Evolutionary conservation across 768 basidiomycete genomes (phyloP), one percentile per base, ranked within the genome.

Genomic region (Hericium erinaceus): DNA sequence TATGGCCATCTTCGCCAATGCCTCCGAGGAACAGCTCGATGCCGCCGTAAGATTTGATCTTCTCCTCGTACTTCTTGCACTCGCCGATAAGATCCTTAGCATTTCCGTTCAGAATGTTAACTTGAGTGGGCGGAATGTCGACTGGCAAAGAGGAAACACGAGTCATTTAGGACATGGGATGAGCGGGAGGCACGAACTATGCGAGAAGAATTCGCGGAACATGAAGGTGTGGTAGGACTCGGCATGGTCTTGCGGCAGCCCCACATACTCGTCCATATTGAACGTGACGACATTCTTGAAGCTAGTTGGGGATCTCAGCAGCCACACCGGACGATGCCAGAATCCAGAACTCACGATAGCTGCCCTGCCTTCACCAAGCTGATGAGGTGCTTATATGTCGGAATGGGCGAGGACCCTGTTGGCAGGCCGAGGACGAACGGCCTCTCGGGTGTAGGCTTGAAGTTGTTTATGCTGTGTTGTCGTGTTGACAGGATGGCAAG

Each of bases 261-360:
- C 87, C 57, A 93, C 92, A 66, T 94, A 95, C 73, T 95, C 92
- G 72, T 95, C 92, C 92, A 93, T 92, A 73, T 92, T 92, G 76
- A 93, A 92, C 0, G 89, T 92, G 50, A 92, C 77, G 60, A 92
- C 91, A 75, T 92, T 73, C 72, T 87, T 84, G 75, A 88, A 92
- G 28, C 88, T 89, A 63, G 16, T 18, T 15, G 44, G 55, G 46
- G 13, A 10, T 33, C 11, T 28, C 9, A 15, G 38, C 39, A 24
- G n/a, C 26, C 16, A 15, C 44, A 33, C 18, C 7, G 10, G 15
- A n/a, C 20, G 28, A 39, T 56, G 39, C 59, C 41, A 9, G 20
- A 8, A 2, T 40, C 22, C 39, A 28, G 4, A 8, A 78, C 87
- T 56, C 60, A 90, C 87, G 87, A 87, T 60, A 94, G 77, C 60